Percentiles rank a stretch among this genome's conserved stretches.
Conservation (phyloP, 1,284 basidiomycete species). For the Ganoderma lingzhi region DNA sequence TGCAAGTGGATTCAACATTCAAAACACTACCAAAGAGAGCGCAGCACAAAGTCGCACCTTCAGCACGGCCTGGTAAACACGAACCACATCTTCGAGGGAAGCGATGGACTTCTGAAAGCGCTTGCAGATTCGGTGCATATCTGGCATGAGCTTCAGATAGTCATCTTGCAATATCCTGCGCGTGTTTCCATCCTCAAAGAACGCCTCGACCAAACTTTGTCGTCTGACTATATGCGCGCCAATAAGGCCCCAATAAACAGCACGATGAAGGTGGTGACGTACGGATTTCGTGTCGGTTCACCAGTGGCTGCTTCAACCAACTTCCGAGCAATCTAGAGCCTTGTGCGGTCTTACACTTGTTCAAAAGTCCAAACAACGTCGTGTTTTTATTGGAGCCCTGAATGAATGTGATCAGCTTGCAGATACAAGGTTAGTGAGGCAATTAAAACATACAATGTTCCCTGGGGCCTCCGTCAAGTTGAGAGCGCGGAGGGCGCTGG, state of each 20-base stretch:
- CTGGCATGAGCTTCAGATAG: constrained; percentile 91
- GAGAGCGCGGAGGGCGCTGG: constrained; percentile 91
- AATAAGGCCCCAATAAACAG: background rate
- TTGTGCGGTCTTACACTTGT: constrained; percentile 97
- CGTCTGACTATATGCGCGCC: constrained; percentile 65
- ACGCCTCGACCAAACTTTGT: constrained; percentile 88
- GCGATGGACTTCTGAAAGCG: constrained; percentile 90
- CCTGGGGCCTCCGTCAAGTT: constrained; percentile 76
- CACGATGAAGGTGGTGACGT: constrained; percentile 43
- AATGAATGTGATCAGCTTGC: constrained; percentile 4
- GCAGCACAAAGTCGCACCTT: constrained; percentile 48
- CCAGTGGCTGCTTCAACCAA: constrained; percentile 97
- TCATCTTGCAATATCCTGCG: constrained; percentile 86
- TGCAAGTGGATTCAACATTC: constrained; percentile 40
- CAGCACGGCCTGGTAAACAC: constrained; percentile 91
- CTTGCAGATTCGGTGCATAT: constrained; percentile 93
- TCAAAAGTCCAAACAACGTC: constrained; percentile 89
- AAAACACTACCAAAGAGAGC: background rate
- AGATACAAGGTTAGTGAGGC: background rate
- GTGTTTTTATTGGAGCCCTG: constrained; percentile 79
- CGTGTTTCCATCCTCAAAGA: constrained; percentile 82
- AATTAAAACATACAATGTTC: constrained; percentile 34
- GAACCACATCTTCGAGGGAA: constrained; percentile 93
- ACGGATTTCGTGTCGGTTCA: constrained; percentile 95
- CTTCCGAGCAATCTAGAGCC: constrained; percentile 90